Evolutionary conservation across 164 flowering plant species (phyloP).

Genomic region (Berberis vulgaris): DNA sequence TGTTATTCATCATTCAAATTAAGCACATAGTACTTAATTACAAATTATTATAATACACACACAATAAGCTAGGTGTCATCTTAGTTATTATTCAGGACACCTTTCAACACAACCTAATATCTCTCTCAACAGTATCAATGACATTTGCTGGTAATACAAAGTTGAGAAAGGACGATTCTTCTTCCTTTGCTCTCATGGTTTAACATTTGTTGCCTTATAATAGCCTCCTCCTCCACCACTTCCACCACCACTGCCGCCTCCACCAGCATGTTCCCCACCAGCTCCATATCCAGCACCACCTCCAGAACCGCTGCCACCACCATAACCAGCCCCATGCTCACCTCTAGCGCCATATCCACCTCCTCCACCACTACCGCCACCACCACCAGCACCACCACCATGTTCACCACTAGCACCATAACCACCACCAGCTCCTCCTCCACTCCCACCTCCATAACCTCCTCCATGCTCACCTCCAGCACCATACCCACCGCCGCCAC

Average conservation of each 20-base stretch:
- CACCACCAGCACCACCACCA: conserved; percentile 20
- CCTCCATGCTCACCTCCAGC: conserved; percentile 18
- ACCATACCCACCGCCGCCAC: conserved; percentile 25
- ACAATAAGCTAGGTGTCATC: too few species aligned
- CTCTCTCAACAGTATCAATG: too few species aligned
- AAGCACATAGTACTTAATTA: too few species aligned
- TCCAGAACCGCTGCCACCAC: conserved; percentile 1
- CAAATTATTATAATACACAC: too few species aligned
- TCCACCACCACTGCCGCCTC: background rate
- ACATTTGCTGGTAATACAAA: too few species aligned
- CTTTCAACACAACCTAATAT: too few species aligned
- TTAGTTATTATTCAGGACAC: too few species aligned
- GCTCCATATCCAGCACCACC: conserved; percentile 6
- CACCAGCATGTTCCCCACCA: conserved; percentile 14
- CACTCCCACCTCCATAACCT: conserved; percentile 20
- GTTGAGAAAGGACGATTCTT: too few species aligned
- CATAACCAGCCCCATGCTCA: conserved; percentile 12
- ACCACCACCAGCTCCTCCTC: conserved; percentile 21
- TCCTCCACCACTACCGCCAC: conserved; percentile 16
- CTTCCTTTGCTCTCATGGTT: too few species aligned
- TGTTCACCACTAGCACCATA: conserved; percentile 20
- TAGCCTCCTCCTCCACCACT: too few species aligned
- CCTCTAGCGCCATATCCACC: conserved; percentile 24
- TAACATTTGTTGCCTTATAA: too few species aligned
- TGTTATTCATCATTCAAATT: too few species aligned